phyloP scores from a whole-genome alignment of 495 filamentous ascomycete species.

The Aspergillus campestris region DNA sequence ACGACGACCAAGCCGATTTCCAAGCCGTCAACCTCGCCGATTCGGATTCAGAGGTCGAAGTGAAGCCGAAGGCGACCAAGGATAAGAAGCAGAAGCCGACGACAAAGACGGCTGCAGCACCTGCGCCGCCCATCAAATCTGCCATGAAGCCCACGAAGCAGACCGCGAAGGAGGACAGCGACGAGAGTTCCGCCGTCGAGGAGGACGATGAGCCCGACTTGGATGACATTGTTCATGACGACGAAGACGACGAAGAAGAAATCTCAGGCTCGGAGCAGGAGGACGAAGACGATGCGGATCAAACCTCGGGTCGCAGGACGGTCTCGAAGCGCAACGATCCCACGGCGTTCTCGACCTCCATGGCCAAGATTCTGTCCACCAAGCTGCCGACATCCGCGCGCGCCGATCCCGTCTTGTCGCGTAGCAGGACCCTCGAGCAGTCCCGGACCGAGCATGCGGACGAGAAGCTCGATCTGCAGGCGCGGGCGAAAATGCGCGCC shows the following conservation, averaged over 20 bases:
- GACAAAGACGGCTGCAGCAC: slow-evolving; percentile 5
- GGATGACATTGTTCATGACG: slow-evolving; percentile 23
- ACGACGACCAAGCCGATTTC: slow-evolving; percentile 40
- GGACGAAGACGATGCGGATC: slow-evolving; percentile 24
- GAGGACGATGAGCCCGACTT: slow-evolving; percentile 27
- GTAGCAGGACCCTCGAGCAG: slow-evolving; percentile 59
- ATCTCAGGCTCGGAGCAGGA: slow-evolving; percentile 23
- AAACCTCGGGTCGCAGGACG: slow-evolving; percentile 14
- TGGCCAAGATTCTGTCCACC: slow-evolving; percentile 79
- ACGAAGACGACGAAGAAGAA: slow-evolving; percentile 27
- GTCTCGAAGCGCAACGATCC: slow-evolving; percentile 79
- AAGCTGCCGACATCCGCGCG: slow-evolving; percentile 76
- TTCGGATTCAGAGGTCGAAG: slow-evolving; percentile 51
- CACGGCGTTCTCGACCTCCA: slow-evolving; percentile 77
- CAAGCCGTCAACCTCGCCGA: slow-evolving; percentile 58
- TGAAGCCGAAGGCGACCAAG: slow-evolving; percentile 4
- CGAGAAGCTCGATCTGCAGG: slow-evolving; percentile 68
- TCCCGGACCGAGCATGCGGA: slow-evolving; percentile 59
- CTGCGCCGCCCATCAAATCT: slow-evolving; percentile 11
- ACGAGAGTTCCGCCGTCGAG: slow-evolving; percentile 15
- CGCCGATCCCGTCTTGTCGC: slow-evolving; percentile 79
- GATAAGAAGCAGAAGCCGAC: slow-evolving; percentile 18
- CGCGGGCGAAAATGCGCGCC: slow-evolving; percentile 65
- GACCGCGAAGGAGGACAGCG: slow-evolving; percentile 5
- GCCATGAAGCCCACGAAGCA: slow-evolving; percentile 1